These are phyloP conservation scores for Mycosarcoma maydis DNA, from an alignment of 1,284 basidiomycete genomes.

Conservation along the genomic window DNA sequence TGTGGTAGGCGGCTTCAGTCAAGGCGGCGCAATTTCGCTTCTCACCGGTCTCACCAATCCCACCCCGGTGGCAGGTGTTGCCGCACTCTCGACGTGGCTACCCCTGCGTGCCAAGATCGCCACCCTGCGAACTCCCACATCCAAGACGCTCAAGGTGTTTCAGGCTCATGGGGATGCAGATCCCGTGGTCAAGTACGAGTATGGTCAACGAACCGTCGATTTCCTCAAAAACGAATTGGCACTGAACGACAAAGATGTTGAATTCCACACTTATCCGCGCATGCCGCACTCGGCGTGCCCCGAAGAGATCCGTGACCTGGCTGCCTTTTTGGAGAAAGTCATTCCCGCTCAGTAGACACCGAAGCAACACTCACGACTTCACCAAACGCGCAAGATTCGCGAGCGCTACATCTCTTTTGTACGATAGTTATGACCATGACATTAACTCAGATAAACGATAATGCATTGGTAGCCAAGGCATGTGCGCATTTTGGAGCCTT, in stretches of 20 bases:
- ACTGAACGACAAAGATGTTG: slow-evolving; percentile 41
- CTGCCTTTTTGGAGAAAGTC: slow-evolving; percentile 51
- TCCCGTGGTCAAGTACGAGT: slow-evolving; percentile 59
- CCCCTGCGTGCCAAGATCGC: slow-evolving; percentile 60
- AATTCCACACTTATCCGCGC: slow-evolving; percentile 54
- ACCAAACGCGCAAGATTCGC: no score
- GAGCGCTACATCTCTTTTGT: no score
- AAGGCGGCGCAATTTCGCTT: slow-evolving; percentile 63
- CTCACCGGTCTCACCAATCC: slow-evolving; percentile 55
- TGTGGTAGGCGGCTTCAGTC: slow-evolving; percentile 59
- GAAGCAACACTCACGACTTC: neutral
- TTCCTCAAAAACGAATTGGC: slow-evolving; percentile 54
- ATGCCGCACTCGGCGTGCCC: slow-evolving; percentile 65
- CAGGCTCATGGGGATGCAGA: slow-evolving; percentile 62
- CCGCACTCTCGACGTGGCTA: slow-evolving; percentile 62
- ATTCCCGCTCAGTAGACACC: slow-evolving; percentile 40
- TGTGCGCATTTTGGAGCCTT: no score
- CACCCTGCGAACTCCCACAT: slow-evolving; percentile 38
- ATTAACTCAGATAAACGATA: no score
- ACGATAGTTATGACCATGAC: no score
- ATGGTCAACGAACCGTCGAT: slow-evolving; percentile 47
- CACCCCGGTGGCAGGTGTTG: slow-evolving; percentile 55
- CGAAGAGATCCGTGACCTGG: slow-evolving; percentile 60
- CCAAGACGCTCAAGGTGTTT: slow-evolving; percentile 55
- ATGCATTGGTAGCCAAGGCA: neutral